Evolutionary conservation across 306 rosid genomes (phyloP).

Genomic region (Prunus mongolica): DNA sequence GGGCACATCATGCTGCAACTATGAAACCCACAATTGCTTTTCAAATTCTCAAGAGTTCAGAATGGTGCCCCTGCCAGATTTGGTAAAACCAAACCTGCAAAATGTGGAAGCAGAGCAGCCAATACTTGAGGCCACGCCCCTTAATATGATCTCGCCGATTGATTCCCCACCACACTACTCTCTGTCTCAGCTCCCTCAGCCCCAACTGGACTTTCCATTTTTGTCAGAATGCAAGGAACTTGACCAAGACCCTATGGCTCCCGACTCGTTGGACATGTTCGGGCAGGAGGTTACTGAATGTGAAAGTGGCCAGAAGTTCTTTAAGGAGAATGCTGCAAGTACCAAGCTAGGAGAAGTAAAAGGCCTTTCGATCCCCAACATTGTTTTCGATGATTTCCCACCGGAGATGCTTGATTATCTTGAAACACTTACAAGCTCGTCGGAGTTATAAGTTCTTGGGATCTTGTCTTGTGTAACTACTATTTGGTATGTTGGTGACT

Average conservation of each 20-base stretch:
- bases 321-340: constrained; percentile 5
- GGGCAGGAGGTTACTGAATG: constrained; percentile 18
- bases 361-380: constrained; percentile 11
- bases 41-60: constrained; percentile 32
- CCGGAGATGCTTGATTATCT: constrained; percentile 48
- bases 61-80: constrained; percentile 33
- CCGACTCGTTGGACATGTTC: constrained; percentile 19
- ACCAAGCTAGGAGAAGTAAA: neutral
- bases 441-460: constrained; percentile 12
- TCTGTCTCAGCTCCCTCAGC: constrained; percentile 28
- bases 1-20: constrained; percentile 7
- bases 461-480: neutral
- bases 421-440: constrained; percentile 37
- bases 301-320: constrained; percentile 24
- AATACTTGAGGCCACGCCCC: constrained; percentile 23
- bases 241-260: constrained; percentile 20
- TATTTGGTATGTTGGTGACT: neutral
- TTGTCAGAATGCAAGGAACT: constrained; percentile 28
- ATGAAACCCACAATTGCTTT: constrained; percentile 1
- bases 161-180: constrained; percentile 34
- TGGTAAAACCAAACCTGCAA: constrained; percentile 31
- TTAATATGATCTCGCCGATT: constrained; percentile 31
- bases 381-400: constrained; percentile 44
- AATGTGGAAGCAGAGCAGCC: constrained; percentile 15
- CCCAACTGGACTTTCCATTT: constrained; percentile 30